Conservation (phyloP, 305 asterid species). For the Fraxinus sp. region DNA sequence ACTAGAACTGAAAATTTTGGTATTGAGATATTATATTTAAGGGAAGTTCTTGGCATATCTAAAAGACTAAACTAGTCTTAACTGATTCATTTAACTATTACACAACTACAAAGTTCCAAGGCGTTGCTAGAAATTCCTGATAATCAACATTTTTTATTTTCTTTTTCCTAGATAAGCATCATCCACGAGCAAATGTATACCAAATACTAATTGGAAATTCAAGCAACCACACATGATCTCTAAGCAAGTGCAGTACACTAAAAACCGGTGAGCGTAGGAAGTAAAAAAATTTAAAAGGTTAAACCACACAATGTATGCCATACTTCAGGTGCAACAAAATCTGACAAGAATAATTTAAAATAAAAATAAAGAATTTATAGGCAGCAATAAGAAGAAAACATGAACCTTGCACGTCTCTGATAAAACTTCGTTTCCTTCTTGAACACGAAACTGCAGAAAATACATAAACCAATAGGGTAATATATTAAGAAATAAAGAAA, state of each 20-base stretch:
- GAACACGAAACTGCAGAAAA: conserved; percentile 57
- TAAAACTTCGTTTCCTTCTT: conserved; percentile 70
- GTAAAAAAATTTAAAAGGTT: not conserved
- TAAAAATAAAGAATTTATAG: not conserved
- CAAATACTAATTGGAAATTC: not conserved
- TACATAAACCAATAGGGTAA: conserved; percentile 2
- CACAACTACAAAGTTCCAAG: not conserved
- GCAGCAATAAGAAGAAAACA: not conserved
- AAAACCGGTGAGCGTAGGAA: not conserved
- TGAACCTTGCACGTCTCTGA: conserved; percentile 79
- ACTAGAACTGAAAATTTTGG: not conserved
- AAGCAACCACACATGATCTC: not conserved
- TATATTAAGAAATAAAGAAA: not conserved
- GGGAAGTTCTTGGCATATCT: not conserved
- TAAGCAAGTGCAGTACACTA: not conserved
- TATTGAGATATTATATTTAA: not conserved
- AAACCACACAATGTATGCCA: not conserved
- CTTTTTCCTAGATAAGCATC: not conserved
- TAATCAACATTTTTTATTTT: not conserved
- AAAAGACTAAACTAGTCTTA: not conserved
- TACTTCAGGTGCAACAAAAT: not conserved
- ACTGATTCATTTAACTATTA: not conserved
- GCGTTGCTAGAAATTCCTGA: not conserved
- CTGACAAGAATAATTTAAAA: not conserved
- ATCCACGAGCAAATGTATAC: not conserved